Base-by-base conservation (phyloP, 352 stramenopile genomes). In the Thraustochytrium striatum region DNA sequence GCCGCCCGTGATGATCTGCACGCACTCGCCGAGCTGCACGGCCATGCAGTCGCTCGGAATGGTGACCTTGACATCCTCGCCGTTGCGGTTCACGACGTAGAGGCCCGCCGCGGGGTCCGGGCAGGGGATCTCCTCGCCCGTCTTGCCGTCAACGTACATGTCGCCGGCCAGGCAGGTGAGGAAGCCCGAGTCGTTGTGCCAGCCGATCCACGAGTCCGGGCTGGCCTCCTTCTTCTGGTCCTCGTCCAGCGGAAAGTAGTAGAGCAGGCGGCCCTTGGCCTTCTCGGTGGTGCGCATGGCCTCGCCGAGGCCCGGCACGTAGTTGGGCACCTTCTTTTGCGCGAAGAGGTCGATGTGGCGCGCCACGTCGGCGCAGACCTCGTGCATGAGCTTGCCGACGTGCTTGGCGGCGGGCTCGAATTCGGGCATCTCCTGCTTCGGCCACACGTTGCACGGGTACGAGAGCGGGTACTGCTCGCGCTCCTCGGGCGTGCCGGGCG, bases 131-230 rank as follows among this genome's bases (percentile, higher is more conserved):
- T 70, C 44, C 25, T 69, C 55, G 21, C 81, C 83, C 1, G 87
- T 88, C 21, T 84, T 53, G 3, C 58, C 59, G 53, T 87, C 75
- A 32, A 87, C 2, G 38, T 84, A 87, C 69, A 87, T 80, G 9
- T 83, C 84, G 16, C 69, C 41, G 32, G 61, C 57, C 35, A 87
- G 72, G 5, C 92, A 93, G 38, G 95, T 98, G 33, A 98, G 85
- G 32, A 90, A 95, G 59, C 94, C 93, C 83, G 95, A 91, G 85
- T 97, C 95, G 68, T 98, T 98, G 87, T 98, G 95, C 94, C 94
- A 98, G 69, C 95, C 94, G 85, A 95, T 98, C 95, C 95, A 98
- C 72, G 84, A 83, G 65, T 57, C 50, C 11, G n/a, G 25, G 25
- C 35, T 52, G 13, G 19, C 41, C 2, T 3, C 21, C 25, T 9